Conservation (phyloP, 371 early-diverging fungal species). For the Neoconidiobolus thromboides region DNA sequence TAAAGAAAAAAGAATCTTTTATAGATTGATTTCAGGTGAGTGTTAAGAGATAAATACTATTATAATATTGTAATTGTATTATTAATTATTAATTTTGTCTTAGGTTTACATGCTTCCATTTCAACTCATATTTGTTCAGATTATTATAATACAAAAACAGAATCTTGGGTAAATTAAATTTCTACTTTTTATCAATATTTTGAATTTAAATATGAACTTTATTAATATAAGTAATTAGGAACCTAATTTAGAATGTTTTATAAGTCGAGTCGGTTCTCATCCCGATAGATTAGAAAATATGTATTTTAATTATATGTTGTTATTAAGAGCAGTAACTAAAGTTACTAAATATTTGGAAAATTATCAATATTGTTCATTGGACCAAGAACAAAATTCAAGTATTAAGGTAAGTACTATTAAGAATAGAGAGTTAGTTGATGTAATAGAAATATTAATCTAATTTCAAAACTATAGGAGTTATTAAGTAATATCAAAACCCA, state of each 20-base stretch:
- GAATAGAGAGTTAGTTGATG: too few relatives aligned
- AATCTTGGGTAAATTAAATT: slow-evolving; percentile 53
- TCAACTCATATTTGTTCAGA: slow-evolving; percentile 92
- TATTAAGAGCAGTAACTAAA: slow-evolving; percentile 67
- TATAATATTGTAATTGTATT: background rate
- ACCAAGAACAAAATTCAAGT: slow-evolving; percentile 24
- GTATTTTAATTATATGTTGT: slow-evolving; percentile 74
- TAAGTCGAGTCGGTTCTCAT: slow-evolving; percentile 61
- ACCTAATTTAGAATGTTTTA: slow-evolving; percentile 78
- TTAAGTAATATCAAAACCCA: slow-evolving; percentile 31
- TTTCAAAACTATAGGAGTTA: background rate
- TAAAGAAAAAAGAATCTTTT: slow-evolving; percentile 81
- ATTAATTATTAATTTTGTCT: background rate
- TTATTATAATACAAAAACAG: slow-evolving; percentile 64
- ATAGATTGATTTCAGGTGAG: slow-evolving; percentile 74
- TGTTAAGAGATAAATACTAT: background rate
- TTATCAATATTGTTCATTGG: slow-evolving; percentile 40
- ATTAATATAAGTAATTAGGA: slow-evolving; percentile 14
- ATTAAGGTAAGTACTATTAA: slow-evolving; percentile 16
- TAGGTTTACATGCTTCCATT: slow-evolving; percentile 86
- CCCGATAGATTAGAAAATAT: slow-evolving; percentile 88
- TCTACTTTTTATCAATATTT: background rate
- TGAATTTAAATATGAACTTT: background rate
- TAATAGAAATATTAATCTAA: too few relatives aligned
- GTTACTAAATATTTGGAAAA: slow-evolving; percentile 51